These are phyloP conservation scores for Diaporthe citri DNA, from an alignment of 2,329 filamentous ascomycete species.

Conservation along the genomic window DNA sequence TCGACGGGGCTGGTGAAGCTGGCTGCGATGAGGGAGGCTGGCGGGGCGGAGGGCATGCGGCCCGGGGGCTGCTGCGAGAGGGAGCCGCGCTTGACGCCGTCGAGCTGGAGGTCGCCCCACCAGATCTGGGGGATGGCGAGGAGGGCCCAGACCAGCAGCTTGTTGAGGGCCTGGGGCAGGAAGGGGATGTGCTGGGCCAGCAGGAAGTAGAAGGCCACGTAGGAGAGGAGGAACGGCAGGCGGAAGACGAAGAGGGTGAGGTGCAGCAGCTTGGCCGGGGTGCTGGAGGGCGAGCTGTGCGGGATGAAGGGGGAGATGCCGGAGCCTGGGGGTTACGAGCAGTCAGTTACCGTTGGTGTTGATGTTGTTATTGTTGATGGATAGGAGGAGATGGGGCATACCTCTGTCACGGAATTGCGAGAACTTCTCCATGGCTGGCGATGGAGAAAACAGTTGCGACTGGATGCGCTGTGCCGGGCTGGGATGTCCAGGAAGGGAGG, in stretches of 20 bases:
- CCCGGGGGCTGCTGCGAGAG: slow-evolving; percentile 79
- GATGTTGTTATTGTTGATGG: background rate
- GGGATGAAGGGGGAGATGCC: slow-evolving; percentile 97
- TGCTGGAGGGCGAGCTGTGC: slow-evolving; percentile 73
- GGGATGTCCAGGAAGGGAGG: background rate
- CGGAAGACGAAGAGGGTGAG: slow-evolving; percentile 83
- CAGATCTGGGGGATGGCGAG: slow-evolving; percentile 92
- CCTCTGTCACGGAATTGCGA: slow-evolving; percentile 93
- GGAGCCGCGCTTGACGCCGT: slow-evolving; percentile 93
- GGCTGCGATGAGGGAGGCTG: slow-evolving; percentile 85
- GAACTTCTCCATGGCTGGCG: slow-evolving; percentile 86
- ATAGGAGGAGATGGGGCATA: slow-evolving; percentile 52
- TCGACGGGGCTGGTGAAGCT: slow-evolving; percentile 95
- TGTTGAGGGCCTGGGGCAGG: slow-evolving; percentile 73
- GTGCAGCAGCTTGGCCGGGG: slow-evolving; percentile 74
- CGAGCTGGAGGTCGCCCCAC: slow-evolving; percentile 99
- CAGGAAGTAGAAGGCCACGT: slow-evolving; percentile 79
- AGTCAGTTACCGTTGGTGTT: slow-evolving; percentile 14
- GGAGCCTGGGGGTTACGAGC: slow-evolving; percentile 72
- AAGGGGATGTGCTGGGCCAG: slow-evolving; percentile 80
- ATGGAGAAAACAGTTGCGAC: background rate
- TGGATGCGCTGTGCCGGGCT: background rate
- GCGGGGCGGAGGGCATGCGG: slow-evolving; percentile 75
- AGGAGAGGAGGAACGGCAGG: slow-evolving; percentile 80
- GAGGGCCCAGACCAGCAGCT: slow-evolving; percentile 88